These are phyloP conservation scores for Crithidia acanthocephali DNA, from an alignment of 208 protist genomes.

Conservation along the genomic window DNA sequence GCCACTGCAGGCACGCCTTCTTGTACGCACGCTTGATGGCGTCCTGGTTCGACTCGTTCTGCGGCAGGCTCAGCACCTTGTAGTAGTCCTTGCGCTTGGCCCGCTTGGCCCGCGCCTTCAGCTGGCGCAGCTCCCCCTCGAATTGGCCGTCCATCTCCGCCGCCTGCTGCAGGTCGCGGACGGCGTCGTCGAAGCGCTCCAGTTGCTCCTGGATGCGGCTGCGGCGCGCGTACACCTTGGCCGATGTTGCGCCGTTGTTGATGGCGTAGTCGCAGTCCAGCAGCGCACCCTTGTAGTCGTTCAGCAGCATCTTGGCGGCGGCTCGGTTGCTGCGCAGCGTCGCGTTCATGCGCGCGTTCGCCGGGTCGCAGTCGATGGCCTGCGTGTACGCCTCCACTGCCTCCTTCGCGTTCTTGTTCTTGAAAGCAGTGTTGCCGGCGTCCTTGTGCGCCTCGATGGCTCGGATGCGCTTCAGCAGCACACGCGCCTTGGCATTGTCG, in stretches of 20 bases:
- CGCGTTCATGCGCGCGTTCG: conserved; percentile 76
- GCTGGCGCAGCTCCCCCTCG: conserved; percentile 56
- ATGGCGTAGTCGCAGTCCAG: conserved; percentile 94
- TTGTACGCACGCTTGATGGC: conserved; percentile 89
- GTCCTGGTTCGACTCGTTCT: conserved; percentile 67
- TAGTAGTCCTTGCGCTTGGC: conserved; percentile 93
- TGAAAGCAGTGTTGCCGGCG: conserved; percentile 86
- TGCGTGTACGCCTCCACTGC: conserved; percentile 79
- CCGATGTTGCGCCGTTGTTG: conserved; percentile 77
- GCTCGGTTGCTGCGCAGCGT: conserved; percentile 90
- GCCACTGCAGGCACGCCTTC: conserved; percentile 86
- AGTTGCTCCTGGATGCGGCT: conserved; percentile 81
- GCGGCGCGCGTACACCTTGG: conserved; percentile 90
- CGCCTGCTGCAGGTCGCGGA: conserved; percentile 88
- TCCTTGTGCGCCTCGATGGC: conserved; percentile 76
- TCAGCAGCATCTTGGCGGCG: conserved; percentile 84
- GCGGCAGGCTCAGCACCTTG: conserved; percentile 81
- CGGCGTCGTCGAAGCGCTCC: conserved; percentile 88
- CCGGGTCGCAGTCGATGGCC: conserved; percentile 79
- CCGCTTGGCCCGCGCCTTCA: conserved; percentile 64
- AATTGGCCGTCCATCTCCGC: conserved; percentile 72
- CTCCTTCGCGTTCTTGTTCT: conserved; percentile 64
- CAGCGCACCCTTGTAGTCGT: conserved; percentile 85
- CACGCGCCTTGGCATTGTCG: conserved; percentile 62
- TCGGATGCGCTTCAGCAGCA: conserved; percentile 83